A percentile compares a stretch with the other conserved stretches of the same genome.
Evolutionary conservation across 768 basidiomycete genomes (phyloP).

Genomic region (Termitomyces sp.): DNA sequence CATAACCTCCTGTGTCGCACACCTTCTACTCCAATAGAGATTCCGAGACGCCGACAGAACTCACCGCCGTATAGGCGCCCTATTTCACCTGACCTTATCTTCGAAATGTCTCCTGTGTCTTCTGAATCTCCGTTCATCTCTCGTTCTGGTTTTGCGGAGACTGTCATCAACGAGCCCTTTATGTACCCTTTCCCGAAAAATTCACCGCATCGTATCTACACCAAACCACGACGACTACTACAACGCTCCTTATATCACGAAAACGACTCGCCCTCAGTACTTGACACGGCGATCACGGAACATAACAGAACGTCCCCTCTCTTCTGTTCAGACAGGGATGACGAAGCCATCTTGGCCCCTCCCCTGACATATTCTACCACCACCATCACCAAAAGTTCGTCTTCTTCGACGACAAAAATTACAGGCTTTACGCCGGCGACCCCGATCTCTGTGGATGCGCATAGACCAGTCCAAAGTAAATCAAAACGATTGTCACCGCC

Average conservation of each 20-base stretch:
- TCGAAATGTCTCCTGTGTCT: constrained; percentile 48
- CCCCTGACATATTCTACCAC: constrained; percentile 5
- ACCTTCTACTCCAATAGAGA: constrained; percentile 43
- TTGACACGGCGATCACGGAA: constrained; percentile 5
- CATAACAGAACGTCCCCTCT: constrained; percentile 1
- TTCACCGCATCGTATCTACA: constrained; percentile 11
- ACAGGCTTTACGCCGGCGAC: constrained; percentile 32
- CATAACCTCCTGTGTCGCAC: constrained; percentile 13
- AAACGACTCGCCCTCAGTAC: neutral
- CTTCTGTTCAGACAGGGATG: constrained; percentile 1
- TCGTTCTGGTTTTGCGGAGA: constrained; percentile 18
- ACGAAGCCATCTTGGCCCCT: constrained; percentile 3
- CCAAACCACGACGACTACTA: constrained; percentile 6
- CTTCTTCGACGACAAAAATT: constrained; percentile 28
- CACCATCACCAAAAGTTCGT: constrained; percentile 8
- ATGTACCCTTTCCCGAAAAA: constrained; percentile 36
- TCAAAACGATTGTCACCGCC: constrained; percentile 27
- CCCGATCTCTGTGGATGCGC: constrained; percentile 11
- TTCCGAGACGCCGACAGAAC: constrained; percentile 32
- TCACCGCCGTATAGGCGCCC: constrained; percentile 23
- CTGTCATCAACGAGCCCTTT: constrained; percentile 30
- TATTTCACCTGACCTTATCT: constrained; percentile 45
- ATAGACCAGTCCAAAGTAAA: constrained; percentile 15
- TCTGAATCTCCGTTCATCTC: constrained; percentile 20
- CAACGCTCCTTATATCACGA: constrained; percentile 2